phyloP scores from a whole-genome alignment of 78 protist genomes.

The Dictyostelium discoideum region dicty_2.7 NC_007089.4:1183001-1183500 shows the following conservation, averaged over 20 bases:
- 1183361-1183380: slow-evolving; percentile 89
- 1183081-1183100: slow-evolving; percentile 66
- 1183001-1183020: slow-evolving; percentile 75
- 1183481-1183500: neutral
- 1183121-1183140: slow-evolving; percentile 64
- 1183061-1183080: slow-evolving; percentile 69
- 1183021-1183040: slow-evolving; percentile 30
- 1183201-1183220: slow-evolving; percentile 87
- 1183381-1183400: slow-evolving; percentile 78
- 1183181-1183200: slow-evolving; percentile 52
- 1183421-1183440: slow-evolving; percentile 89
- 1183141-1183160: slow-evolving; percentile 68
- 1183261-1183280: slow-evolving; percentile 81
- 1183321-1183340: slow-evolving; percentile 87
- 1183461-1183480: slow-evolving; percentile 84
- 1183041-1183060: slow-evolving; percentile 42
- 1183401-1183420: slow-evolving; percentile 79
- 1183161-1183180: slow-evolving; percentile 40
- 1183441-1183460: slow-evolving; percentile 84
- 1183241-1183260: slow-evolving; percentile 78
- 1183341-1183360: slow-evolving; percentile 81
- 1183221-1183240: slow-evolving; percentile 65
- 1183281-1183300: slow-evolving; percentile 65
- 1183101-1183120: slow-evolving; percentile 86
- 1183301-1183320: slow-evolving; percentile 82